phyloP scores from a whole-genome alignment of 202 grass and related monocot genomes.

The Carex arenaria region DNA sequence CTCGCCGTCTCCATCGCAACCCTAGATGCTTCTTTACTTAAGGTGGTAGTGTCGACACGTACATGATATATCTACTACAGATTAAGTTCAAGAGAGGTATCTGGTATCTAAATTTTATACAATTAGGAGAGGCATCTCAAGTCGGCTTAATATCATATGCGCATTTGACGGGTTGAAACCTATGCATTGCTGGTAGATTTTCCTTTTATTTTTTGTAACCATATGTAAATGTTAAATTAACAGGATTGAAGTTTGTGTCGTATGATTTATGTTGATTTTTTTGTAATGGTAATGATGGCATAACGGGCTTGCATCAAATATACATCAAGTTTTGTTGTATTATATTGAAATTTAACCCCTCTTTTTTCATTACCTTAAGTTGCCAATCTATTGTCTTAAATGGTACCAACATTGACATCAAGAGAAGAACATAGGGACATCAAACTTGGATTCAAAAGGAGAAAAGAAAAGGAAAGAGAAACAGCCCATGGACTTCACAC shows the following conservation, averaged over 20 bases:
- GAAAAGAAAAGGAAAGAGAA: neutral
- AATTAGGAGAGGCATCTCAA: slow-evolving; percentile 2
- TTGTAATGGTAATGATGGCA: slow-evolving; percentile 1
- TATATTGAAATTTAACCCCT: neutral
- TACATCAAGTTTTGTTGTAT: neutral
- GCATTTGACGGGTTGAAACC: neutral
- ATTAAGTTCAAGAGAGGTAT: neutral
- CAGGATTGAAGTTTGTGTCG: neutral
- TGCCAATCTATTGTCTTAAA: neutral
- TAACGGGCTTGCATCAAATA: neutral
- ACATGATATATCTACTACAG: slow-evolving; percentile 5
- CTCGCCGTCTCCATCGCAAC: slow-evolving; percentile 67
- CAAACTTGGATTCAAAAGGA: neutral
- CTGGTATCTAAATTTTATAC: neutral
- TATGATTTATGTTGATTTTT: slow-evolving; percentile 14
- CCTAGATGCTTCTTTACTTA: slow-evolving; percentile 27
- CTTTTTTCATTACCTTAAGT: neutral
- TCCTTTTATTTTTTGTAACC: neutral
- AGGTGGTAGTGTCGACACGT: neutral
- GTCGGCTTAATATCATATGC: neutral
- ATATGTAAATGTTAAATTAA: slow-evolving; percentile 19
- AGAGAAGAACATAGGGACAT: neutral
- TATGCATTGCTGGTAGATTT: neutral
- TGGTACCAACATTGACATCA: neutral
- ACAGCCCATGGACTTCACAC: neutral